phyloP scores from a whole-genome alignment of 177 flowering plant species.

The Vitis hybrid region DNA sequence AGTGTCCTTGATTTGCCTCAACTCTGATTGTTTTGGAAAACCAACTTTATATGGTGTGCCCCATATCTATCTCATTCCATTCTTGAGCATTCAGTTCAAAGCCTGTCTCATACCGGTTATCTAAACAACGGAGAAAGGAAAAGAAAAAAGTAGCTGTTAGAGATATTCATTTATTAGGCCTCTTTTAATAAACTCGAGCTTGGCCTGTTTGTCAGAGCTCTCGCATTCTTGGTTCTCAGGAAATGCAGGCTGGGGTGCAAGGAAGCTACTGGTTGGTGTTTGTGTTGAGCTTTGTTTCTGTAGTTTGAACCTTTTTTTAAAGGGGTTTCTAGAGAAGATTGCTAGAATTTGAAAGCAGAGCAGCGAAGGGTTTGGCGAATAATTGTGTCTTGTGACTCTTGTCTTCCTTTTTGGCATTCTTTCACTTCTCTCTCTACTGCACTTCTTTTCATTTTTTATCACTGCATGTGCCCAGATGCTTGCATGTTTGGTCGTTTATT shows the following conservation, averaged over 20 bases:
- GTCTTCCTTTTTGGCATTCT: background rate
- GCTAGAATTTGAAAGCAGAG: background rate
- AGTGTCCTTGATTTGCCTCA: too few relatives aligned
- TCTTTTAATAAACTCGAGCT: background rate
- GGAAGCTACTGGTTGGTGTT: background rate
- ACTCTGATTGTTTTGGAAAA: too few relatives aligned
- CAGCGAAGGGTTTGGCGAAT: background rate
- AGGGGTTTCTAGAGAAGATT: background rate
- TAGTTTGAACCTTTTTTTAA: background rate
- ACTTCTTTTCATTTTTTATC: too few relatives aligned
- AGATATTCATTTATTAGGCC: background rate
- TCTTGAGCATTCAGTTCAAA: conserved; percentile 1
- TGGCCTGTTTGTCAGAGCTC: background rate
- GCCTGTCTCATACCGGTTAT: conserved; percentile 10
- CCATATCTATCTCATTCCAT: conserved; percentile 2
- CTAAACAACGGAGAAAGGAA: conserved; percentile 11
- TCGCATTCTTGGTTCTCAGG: background rate
- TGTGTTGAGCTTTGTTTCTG: background rate
- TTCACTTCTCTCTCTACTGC: too few relatives aligned
- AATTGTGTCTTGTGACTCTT: background rate
- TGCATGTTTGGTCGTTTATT: too few relatives aligned
- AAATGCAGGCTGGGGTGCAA: too few relatives aligned
- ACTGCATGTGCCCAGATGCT: too few relatives aligned
- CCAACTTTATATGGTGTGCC: background rate
- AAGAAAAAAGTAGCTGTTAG: background rate